Conservation (phyloP, 306 rosid genomes). For the Lablab purpureus region DNA sequence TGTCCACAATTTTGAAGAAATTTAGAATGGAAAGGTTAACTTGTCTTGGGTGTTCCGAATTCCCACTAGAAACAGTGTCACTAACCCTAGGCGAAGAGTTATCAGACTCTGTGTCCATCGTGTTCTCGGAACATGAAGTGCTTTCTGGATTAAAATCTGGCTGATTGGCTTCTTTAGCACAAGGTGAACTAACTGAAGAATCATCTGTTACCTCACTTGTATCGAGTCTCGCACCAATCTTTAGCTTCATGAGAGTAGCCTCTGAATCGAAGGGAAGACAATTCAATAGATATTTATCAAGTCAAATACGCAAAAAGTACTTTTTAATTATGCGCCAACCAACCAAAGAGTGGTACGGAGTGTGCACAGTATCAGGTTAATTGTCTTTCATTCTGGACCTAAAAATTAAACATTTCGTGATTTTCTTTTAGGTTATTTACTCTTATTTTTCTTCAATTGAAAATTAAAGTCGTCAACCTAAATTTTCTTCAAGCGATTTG, state of each 20-base stretch:
- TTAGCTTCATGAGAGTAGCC: slow-evolving; percentile 84
- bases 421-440: neutral
- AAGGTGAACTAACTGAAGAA: slow-evolving; percentile 51
- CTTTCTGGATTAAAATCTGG: slow-evolving; percentile 16
- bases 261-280: slow-evolving; percentile 57
- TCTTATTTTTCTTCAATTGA: neutral
- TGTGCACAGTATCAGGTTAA: neutral
- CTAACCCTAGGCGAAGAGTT: slow-evolving; percentile 30
- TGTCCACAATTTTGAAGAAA: slow-evolving; percentile 62
- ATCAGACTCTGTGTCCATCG: slow-evolving; percentile 52
- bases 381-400: neutral
- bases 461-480: neutral
- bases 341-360: neutral
- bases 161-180: slow-evolving; percentile 45
- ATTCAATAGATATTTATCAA: neutral
- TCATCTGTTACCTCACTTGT: slow-evolving; percentile 39
- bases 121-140: slow-evolving; percentile 41
- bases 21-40: slow-evolving; percentile 56
- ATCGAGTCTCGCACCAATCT: slow-evolving; percentile 69
- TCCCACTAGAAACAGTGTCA: slow-evolving; percentile 32
- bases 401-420: slow-evolving; percentile 1
- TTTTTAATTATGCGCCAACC: no score
- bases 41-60: slow-evolving; percentile 31
- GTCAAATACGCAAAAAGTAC: neutral
- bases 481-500: neutral